These are phyloP conservation scores for Trichoderma sp. DNA, from an alignment of 2,329 filamentous ascomycete species.

Conservation along the genomic window DNA sequence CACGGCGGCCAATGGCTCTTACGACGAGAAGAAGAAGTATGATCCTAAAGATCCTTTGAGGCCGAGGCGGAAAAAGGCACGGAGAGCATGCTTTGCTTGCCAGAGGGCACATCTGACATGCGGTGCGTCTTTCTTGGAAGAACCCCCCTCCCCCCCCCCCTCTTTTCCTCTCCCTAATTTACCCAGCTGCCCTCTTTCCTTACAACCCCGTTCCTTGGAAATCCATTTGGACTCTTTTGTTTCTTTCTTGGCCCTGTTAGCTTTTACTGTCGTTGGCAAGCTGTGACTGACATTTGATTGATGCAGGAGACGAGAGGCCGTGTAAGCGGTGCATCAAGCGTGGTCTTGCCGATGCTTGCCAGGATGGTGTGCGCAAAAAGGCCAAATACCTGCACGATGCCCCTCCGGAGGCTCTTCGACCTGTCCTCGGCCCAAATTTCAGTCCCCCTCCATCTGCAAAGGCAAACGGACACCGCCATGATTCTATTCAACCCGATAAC, in stretches of 20 bases:
- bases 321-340: constrained; percentile 94
- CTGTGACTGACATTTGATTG: neutral
- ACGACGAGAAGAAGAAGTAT: constrained; percentile 63
- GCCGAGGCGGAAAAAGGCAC: constrained; percentile 90
- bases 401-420: constrained; percentile 80
- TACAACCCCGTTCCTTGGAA: neutral
- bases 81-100: constrained; percentile 92
- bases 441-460: constrained; percentile 56
- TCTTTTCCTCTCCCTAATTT: neutral
- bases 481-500: constrained; percentile 49
- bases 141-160: too few species aligned
- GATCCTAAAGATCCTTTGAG: constrained; percentile 86
- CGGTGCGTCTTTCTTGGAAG: constrained; percentile 62
- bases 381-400: constrained; percentile 98
- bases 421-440: constrained; percentile 72
- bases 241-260: neutral
- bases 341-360: constrained; percentile 83
- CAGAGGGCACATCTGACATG: constrained; percentile 97
- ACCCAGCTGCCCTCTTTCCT: neutral
- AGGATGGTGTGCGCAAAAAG: constrained; percentile 97
- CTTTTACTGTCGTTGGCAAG: neutral
- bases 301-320: constrained; percentile 84
- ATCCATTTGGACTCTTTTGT: neutral
- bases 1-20: constrained; percentile 45
- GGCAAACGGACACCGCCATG: constrained; percentile 46